Base-by-base conservation (phyloP, 192 early-diverging fungal species). In the Coemansia sp. region DNA sequence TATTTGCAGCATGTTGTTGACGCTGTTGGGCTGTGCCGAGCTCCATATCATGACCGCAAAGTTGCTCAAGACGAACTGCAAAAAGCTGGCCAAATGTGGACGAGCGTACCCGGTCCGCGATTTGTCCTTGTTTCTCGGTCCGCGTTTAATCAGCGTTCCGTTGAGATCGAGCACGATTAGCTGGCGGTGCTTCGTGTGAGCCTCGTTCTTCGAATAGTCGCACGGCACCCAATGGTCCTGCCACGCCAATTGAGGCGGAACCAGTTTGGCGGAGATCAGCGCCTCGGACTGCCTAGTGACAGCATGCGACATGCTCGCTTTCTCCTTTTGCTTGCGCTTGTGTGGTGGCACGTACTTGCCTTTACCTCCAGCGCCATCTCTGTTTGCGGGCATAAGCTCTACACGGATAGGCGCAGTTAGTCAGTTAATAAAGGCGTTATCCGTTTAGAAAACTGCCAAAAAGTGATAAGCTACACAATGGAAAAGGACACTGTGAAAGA, bases 41-140 rank as follows among this genome's bases (percentile, higher is more conserved):
- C 88, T 89, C 92, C 92, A 93, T 6, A 93, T 70, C 87, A 91
- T 89, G 19, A 93, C 90, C 3, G 76, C 71, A 83, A 86, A 93
- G 60, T 85, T 64, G 6, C 70, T 53, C 40, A 88, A 76, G 0
- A 87, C 60, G 70, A 87, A 92, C 9, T 70, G 29, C 32, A 92
- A 63, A 62, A 93, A 91, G 4, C 74, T 49, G 0, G 40, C 20
- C 15, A 88, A 64, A 60, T 81, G 61, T 0, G 91, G 91, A 4
- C 91, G 84, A 1, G 67, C 41, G 22, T 57, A 53, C 39, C 83
- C 69, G 6, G 24, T 38, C 4, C 73, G 47, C 15, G 25, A 4
- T 27, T 25, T 35, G 25, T 56, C 58, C 20, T 39, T 19, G 5
- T 45, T 60, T 2, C 46, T 65, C n/a, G 24, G 27, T 8, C 19